phyloP scores from a whole-genome alignment of 139 green algal species.

The Dunaliella primolecta region DNA sequence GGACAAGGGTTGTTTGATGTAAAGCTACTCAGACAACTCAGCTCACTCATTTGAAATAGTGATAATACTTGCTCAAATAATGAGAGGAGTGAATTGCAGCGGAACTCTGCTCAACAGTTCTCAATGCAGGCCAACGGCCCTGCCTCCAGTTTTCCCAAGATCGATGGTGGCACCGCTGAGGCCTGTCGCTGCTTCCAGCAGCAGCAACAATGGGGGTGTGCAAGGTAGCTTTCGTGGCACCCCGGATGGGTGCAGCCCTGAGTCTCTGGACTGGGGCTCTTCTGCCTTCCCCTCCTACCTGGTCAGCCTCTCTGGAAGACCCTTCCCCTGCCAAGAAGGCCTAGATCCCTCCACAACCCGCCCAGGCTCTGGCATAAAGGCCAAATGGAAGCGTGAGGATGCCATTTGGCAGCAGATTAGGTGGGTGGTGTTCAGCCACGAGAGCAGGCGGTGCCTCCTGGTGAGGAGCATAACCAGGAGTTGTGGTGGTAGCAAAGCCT shows the following conservation, averaged over 20 bases:
- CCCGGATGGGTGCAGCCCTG: not conserved
- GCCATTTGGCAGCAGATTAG: constrained; percentile 1
- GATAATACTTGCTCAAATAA: not conserved
- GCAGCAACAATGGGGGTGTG: too few species aligned
- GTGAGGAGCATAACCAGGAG: too few species aligned
- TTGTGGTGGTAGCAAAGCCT: too few species aligned
- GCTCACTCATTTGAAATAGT: too few species aligned
- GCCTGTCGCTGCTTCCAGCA: not conserved
- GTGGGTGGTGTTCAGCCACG: too few species aligned
- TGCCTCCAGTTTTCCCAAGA: not conserved
- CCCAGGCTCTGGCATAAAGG: not conserved
- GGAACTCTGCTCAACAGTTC: not conserved
- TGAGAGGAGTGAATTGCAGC: not conserved
- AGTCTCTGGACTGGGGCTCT: not conserved
- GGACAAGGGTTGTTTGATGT: too few species aligned
- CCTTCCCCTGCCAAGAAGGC: constrained; percentile 6
- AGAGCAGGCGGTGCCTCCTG: too few species aligned
- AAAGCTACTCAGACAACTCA: too few species aligned
- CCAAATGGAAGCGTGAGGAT: not conserved
- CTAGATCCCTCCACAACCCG: not conserved
- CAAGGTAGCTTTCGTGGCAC: too few species aligned
- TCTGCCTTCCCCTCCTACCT: not conserved
- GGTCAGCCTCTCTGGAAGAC: not conserved
- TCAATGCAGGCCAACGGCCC: not conserved
- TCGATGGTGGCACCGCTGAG: too few species aligned